These are phyloP conservation scores for Tilletia horrida DNA, from an alignment of 1,284 basidiomycete species.

Conservation along the genomic window DNA sequence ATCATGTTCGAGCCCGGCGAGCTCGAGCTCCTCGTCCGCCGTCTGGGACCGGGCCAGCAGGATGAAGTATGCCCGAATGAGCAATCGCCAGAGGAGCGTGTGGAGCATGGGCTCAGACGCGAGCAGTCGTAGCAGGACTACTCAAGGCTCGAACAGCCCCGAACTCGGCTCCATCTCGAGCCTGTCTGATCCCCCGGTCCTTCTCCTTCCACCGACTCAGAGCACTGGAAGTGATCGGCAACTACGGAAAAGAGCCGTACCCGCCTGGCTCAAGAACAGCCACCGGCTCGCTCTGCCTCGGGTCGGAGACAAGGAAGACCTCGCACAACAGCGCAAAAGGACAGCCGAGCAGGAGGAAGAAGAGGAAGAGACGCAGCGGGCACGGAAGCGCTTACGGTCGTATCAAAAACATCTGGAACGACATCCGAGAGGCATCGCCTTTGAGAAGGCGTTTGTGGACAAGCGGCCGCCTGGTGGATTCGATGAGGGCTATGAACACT, in stretches of 20 bases:
- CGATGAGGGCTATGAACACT: constrained; percentile 8
- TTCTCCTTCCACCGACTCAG: background rate
- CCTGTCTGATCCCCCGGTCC: background rate
- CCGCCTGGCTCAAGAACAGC: background rate
- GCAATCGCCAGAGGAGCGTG: background rate
- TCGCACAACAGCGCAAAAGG: background rate
- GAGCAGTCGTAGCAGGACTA: background rate
- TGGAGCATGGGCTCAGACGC: constrained; percentile 1
- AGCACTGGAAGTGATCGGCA: background rate
- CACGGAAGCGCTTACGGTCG: constrained; percentile 8
- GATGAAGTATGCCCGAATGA: background rate
- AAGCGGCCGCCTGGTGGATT: constrained; percentile 10
- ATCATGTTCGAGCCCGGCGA: background rate
- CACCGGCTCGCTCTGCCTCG: background rate
- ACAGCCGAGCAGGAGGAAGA: background rate
- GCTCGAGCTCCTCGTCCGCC: background rate
- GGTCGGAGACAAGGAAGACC: constrained; percentile 2
- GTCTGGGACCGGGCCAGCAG: background rate
- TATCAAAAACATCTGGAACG: background rate
- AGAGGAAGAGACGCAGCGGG: background rate
- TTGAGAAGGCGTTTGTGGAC: background rate
- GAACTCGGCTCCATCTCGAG: background rate
- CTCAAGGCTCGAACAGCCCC: background rate
- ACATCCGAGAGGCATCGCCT: background rate
- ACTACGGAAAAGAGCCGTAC: background rate